A percentile compares a stretch with the other conserved stretches of the same genome.
phyloP scores from a whole-genome alignment of 2,329 filamentous ascomycete genomes.

The Trichoderma sp. region DNA sequence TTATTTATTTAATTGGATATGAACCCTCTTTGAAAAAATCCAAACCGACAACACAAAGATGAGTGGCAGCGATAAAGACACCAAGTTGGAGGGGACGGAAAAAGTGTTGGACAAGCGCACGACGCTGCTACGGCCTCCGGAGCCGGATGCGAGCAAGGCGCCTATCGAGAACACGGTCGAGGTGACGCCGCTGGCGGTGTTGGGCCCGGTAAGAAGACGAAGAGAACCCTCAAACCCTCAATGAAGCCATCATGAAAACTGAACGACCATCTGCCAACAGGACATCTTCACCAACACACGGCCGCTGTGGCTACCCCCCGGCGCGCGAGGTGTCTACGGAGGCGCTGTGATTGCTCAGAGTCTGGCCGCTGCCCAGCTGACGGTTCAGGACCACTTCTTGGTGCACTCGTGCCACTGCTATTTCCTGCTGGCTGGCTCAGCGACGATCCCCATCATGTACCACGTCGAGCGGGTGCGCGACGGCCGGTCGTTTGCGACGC shows the following conservation, averaged over 20 bases:
- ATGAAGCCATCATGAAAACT: not conserved
- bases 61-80: not conserved
- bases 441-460: constrained; percentile 83
- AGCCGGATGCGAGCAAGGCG: constrained; percentile 67
- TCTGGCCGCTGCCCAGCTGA: constrained; percentile 82
- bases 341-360: constrained; percentile 91
- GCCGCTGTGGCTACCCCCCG: constrained; percentile 85
- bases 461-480: constrained; percentile 93
- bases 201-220: constrained; percentile 61
- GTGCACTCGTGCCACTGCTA: constrained; percentile 99
- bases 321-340: constrained; percentile 90
- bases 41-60: not conserved
- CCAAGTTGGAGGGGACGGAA: constrained; percentile 1
- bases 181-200: constrained; percentile 72
- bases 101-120: constrained; percentile 27
- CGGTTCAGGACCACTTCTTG: constrained; percentile 74
- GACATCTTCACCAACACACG: constrained; percentile 95
- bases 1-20: not conserved
- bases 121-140: constrained; percentile 65
- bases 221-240: not conserved
- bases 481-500: constrained; percentile 82
- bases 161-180: constrained; percentile 88
- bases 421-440: constrained; percentile 88
- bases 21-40: not conserved
- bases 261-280: constrained; percentile 37